Percentiles rank a stretch among this genome's conserved stretches.
Evolutionary conservation across 208 protist species (phyloP).

Genomic region (Trypanosoma lewisi): DNA sequence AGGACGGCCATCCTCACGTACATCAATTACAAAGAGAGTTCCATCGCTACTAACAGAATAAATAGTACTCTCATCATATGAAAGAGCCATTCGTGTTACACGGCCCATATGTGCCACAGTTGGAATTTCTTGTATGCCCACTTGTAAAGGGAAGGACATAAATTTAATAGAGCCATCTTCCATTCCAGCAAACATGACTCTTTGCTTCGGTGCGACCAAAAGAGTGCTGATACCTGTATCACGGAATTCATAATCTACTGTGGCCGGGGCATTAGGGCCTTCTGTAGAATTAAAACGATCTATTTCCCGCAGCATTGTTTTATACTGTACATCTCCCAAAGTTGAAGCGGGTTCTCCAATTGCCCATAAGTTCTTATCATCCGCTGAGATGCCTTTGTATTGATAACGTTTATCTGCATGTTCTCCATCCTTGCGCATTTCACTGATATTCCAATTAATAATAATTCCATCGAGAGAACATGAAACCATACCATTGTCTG

Average conservation of each 20-base stretch:
- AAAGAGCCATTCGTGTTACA: conserved; percentile 83
- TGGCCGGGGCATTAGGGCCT: conserved; percentile 12
- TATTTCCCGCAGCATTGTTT: conserved; percentile 90
- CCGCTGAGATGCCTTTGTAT: conserved; percentile 84
- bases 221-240: conserved; percentile 72
- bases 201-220: conserved; percentile 76
- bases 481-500: conserved; percentile 90
- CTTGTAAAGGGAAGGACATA: conserved; percentile 88
- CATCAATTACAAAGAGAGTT: conserved; percentile 85
- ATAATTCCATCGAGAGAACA: conserved; percentile 93
- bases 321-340: conserved; percentile 71
- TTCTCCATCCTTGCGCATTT: conserved; percentile 87
- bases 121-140: conserved; percentile 65
- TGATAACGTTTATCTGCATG: conserved; percentile 89
- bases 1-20: conserved; percentile 74
- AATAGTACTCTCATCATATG: conserved; percentile 89
- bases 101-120: conserved; percentile 65
- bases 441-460: conserved; percentile 90
- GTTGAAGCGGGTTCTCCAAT: conserved; percentile 78
- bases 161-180: conserved; percentile 89
- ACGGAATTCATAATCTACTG: conserved; percentile 76
- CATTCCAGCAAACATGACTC: conserved; percentile 90
- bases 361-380: conserved; percentile 87
- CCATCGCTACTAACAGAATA: conserved; percentile 91
- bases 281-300: conserved; percentile 57